phyloP scores from a whole-genome alignment of 2,329 filamentous ascomycete genomes.

The Neopestalotiopsis sp. region DNA sequence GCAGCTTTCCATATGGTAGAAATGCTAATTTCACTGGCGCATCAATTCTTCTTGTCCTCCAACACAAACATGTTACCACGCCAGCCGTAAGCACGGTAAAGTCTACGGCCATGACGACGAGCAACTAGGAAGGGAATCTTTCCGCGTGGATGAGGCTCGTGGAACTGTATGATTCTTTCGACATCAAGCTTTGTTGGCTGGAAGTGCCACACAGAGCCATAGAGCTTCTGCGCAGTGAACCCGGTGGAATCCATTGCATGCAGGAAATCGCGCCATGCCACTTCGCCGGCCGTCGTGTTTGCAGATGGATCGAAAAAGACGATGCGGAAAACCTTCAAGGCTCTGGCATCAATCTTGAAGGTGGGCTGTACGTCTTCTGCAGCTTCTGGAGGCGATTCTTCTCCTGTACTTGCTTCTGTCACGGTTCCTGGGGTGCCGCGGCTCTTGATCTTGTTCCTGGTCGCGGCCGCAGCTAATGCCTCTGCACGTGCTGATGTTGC shows the following conservation, averaged over 20 bases:
- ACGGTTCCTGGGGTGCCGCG: not conserved
- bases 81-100: slow-evolving; percentile 59
- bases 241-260: slow-evolving; percentile 56
- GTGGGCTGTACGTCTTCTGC: not conserved
- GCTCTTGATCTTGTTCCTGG: slow-evolving; percentile 11
- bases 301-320: slow-evolving; percentile 47
- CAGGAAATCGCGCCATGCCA: slow-evolving; percentile 59
- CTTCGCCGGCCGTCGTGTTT: slow-evolving; percentile 49
- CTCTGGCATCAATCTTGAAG: slow-evolving; percentile 33
- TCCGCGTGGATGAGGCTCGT: slow-evolving; percentile 61
- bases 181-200: slow-evolving; percentile 46
- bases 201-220: slow-evolving; percentile 68
- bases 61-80: slow-evolving; percentile 48
- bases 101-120: slow-evolving; percentile 51
- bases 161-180: slow-evolving; percentile 60
- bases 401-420: not conserved
- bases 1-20: no score
- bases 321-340: slow-evolving; percentile 41
- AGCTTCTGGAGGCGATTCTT: not conserved
- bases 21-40: not conserved
- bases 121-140: slow-evolving; percentile 57
- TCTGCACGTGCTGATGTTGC: slow-evolving; percentile 18
- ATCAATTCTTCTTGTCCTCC: slow-evolving; percentile 13
- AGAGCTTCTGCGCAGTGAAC: slow-evolving; percentile 60
- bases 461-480: slow-evolving; percentile 13